phyloP scores from a whole-genome alignment of 345 rosid species.

The Bruguiera gymnorhiza region DNA sequence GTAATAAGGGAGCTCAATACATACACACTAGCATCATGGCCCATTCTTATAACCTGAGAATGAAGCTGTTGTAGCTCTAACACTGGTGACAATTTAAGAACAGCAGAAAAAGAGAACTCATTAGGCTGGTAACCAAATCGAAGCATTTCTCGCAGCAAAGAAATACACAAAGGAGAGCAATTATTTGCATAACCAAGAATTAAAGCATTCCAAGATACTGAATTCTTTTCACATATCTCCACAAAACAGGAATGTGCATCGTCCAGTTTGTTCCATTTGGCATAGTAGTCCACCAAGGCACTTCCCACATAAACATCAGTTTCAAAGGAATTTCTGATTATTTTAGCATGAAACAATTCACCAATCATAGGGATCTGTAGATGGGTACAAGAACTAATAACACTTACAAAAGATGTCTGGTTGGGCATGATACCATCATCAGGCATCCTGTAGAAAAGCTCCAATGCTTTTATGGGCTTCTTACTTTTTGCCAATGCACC shows the following conservation, averaged over 20 bases:
- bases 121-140: slow-evolving; percentile 54
- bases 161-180: slow-evolving; percentile 29
- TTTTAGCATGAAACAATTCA: slow-evolving; percentile 51
- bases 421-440: slow-evolving; percentile 38
- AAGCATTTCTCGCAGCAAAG: slow-evolving; percentile 56
- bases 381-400: slow-evolving; percentile 45
- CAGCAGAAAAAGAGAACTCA: slow-evolving; percentile 67
- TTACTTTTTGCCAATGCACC: slow-evolving; percentile 48
- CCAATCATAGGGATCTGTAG: slow-evolving; percentile 40
- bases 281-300: slow-evolving; percentile 72
- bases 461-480: slow-evolving; percentile 46
- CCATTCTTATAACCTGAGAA: slow-evolving; percentile 58
- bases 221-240: slow-evolving; percentile 52
- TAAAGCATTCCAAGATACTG: slow-evolving; percentile 79
- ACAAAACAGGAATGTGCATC: slow-evolving; percentile 56
- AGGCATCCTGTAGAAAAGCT: slow-evolving; percentile 43
- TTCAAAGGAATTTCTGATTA: slow-evolving; percentile 42
- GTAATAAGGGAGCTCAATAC: slow-evolving; percentile 69
- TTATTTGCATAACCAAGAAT: slow-evolving; percentile 59
- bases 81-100: slow-evolving; percentile 40
- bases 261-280: slow-evolving; percentile 51
- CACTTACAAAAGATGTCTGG: slow-evolving; percentile 50
- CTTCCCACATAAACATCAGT: slow-evolving; percentile 56
- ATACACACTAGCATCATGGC: slow-evolving; percentile 53
- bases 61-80: slow-evolving; percentile 61